Conservation (phyloP, 768 basidiomycete species). For the Mrakia hoshinonis region DNA sequence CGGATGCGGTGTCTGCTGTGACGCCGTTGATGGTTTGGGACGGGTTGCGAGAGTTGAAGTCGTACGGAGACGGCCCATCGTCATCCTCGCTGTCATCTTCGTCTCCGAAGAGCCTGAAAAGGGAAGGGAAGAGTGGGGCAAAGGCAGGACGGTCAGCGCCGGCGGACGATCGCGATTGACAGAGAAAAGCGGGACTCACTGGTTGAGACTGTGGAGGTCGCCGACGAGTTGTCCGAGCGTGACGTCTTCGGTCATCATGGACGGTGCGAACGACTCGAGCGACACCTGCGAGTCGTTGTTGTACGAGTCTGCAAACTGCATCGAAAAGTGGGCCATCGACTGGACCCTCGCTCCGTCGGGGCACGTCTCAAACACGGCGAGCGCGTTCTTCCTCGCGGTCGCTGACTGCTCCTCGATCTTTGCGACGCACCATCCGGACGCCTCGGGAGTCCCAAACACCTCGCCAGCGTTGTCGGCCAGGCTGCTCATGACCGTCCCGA, state of each 20-base stretch:
- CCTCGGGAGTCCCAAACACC: constrained; percentile 71
- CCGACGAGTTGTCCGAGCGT: constrained; percentile 28
- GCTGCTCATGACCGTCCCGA: constrained; percentile 42
- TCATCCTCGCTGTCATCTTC: constrained; percentile 23
- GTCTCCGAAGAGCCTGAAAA: constrained; percentile 24
- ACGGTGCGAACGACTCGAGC: constrained; percentile 16
- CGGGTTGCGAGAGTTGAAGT: not conserved
- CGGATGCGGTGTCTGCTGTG: not conserved
- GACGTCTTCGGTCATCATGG: constrained; percentile 7
- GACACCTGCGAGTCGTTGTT: constrained; percentile 21
- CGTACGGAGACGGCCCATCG: not conserved
- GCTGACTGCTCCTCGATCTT: constrained; percentile 55
- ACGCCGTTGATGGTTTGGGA: not conserved
- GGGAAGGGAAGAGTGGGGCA: too few relatives aligned
- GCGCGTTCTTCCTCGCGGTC: constrained; percentile 64
- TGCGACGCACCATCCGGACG: constrained; percentile 80
- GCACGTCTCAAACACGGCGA: constrained; percentile 78
- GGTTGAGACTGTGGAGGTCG: constrained; percentile 27
- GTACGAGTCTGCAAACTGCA: constrained; percentile 40
- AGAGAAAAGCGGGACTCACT: constrained; percentile 15
- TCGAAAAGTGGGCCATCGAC: constrained; percentile 53
- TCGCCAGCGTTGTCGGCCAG: constrained; percentile 51
- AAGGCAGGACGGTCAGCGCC: not conserved
- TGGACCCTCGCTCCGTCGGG: constrained; percentile 54
- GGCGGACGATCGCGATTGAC: not conserved